Percentiles rank a stretch among this genome's conserved stretches.
Conservation (phyloP, 2,329 filamentous ascomycete genomes). For the Botryosphaeria agaves region DNA sequence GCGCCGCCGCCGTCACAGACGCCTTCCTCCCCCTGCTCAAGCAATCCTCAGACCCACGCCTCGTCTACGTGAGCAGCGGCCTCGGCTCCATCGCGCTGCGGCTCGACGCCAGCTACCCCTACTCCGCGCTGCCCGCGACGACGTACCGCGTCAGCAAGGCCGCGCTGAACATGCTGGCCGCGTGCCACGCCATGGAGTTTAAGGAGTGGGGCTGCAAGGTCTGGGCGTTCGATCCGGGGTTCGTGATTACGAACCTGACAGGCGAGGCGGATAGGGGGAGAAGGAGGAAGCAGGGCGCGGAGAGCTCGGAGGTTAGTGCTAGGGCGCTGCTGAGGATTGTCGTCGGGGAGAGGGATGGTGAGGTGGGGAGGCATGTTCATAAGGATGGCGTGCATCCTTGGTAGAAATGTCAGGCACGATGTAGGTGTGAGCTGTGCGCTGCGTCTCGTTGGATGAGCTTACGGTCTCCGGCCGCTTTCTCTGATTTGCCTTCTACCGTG, state of each 20-base stretch:
- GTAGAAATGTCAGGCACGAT: no score
- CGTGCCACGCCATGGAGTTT: slow-evolving; percentile 12
- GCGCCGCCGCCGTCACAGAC: slow-evolving; percentile 8
- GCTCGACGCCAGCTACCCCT: slow-evolving; percentile 10
- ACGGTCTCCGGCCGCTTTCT: no score
- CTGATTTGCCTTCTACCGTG: no score
- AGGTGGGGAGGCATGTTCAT: no score
- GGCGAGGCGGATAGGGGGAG: no score
- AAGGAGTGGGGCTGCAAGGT: slow-evolving; percentile 15
- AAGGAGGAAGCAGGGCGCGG: no score
- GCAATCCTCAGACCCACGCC: slow-evolving; percentile 8
- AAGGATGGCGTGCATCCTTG: no score
- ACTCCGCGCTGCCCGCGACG: slow-evolving; percentile 11
- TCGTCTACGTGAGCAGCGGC: slow-evolving; percentile 19
- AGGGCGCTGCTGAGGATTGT: no score
- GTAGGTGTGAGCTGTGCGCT: no score
- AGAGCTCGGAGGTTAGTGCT: no score
- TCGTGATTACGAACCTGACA: slow-evolving; percentile 16
- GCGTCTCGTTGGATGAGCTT: no score
- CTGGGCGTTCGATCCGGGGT: slow-evolving; percentile 21
- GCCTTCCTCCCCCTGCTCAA: slow-evolving; percentile 11
- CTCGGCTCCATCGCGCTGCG: slow-evolving; percentile 16
- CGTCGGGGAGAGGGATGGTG: no score
- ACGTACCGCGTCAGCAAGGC: slow-evolving; percentile 20
- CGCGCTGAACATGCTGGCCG: slow-evolving; percentile 21